Evolutionary conservation across 164 flowering plant genomes (phyloP), one percentile per base, ranked within the genome.

Genomic region (Taxillus chinensis): DNA sequence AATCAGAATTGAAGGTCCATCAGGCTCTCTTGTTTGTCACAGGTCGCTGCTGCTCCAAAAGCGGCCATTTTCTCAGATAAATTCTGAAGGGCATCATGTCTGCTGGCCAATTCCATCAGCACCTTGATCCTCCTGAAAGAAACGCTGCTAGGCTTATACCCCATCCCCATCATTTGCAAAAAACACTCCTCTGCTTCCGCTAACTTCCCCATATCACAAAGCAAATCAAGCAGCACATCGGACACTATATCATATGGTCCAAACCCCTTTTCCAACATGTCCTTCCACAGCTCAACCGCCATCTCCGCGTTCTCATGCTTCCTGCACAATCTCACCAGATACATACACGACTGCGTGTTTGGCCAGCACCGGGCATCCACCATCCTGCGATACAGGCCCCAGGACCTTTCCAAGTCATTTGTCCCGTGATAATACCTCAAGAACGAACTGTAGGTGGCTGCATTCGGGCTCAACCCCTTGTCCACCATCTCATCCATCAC

Each of bases 141-240:
- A 27, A 54, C 52, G 14, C 14, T 49, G 52, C 52, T 49, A 10
- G 52, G 52, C 52, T 49, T 49, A 49, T 49, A 14, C n/a, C 57
- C 57, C 57, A 7, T 54, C 27, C 14, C 57, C n/a, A 54, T 14
- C 57, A 54, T 2, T 27, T 54, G 57, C 57, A 54, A 14, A 27
- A 54, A 54, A 54, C 57, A 54, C 57, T n/a, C n/a, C n/a, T 54
- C 57, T 2, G 57, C 57, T 27, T 54, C 57, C 16, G 7, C 57
- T 14, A 54, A 54, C 57, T 14, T 54, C 57, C 57, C 57, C 57
- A 54, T 54, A 54, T 54, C 57, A 27, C 57, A 54, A 54, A 54
- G 57, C 57, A 49, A 2, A 49, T 49, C 52, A 14, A 49, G 14
- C 52, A 49, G 14, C 52, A 49, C 52, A 14, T 49, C 52, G 12